Conservation (phyloP, 305 asterid genomes). For the Fraxinus velutina region DNA sequence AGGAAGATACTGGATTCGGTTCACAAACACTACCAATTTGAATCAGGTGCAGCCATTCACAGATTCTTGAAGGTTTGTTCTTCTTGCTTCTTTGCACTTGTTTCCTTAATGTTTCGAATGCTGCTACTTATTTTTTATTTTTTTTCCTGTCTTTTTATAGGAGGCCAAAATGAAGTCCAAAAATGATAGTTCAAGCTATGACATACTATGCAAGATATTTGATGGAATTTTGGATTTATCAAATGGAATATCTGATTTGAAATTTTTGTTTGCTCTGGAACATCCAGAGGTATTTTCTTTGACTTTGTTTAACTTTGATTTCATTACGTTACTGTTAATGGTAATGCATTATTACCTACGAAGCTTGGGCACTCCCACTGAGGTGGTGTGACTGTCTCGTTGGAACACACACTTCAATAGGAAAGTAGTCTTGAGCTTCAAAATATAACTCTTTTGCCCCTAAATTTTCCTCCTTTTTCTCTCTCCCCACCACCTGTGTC, state of each 20-base stretch:
- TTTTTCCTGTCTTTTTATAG: conserved; percentile 29
- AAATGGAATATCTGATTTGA: conserved; percentile 50
- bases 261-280: conserved; percentile 63
- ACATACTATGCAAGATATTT: conserved; percentile 56
- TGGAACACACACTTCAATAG: not conserved
- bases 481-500: not conserved
- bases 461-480: not conserved
- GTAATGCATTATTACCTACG: not conserved
- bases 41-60: conserved; percentile 57
- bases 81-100: conserved; percentile 6
- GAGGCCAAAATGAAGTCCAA: conserved; percentile 46
- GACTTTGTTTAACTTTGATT: not conserved
- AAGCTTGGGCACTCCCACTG: not conserved
- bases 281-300: conserved; percentile 68
- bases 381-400: not conserved
- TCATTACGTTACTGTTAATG: not conserved
- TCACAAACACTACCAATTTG: conserved; percentile 65
- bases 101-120: conserved; percentile 12
- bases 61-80: conserved; percentile 57
- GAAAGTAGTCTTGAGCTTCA: not conserved
- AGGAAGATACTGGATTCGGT: conserved; percentile 56
- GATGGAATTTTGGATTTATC: conserved; percentile 52
- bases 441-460: not conserved
- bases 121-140: conserved; percentile 6
- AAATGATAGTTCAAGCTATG: conserved; percentile 54